These are phyloP conservation scores for Monosporascus sp. DNA, from an alignment of 2,329 filamentous ascomycete species.

Conservation along the genomic window DNA sequence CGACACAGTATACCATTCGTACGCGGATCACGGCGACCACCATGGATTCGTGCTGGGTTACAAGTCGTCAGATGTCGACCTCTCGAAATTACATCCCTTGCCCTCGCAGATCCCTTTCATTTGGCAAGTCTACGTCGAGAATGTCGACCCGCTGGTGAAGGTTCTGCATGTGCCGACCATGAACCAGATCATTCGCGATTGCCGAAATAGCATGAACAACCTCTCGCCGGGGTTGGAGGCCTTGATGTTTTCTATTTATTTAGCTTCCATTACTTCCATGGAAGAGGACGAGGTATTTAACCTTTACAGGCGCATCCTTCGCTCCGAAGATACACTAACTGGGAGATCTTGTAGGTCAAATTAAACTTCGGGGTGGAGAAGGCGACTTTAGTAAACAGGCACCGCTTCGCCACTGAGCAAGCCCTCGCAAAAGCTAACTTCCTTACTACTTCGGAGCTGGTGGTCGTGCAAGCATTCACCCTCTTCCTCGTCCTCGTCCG, in stretches of 20 bases:
- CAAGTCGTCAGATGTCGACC: constrained; percentile 63
- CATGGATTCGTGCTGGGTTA: constrained; percentile 72
- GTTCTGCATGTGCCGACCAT: constrained; percentile 66
- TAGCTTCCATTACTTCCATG: constrained; percentile 53
- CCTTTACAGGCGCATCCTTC: background rate
- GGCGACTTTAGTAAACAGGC: constrained; percentile 38
- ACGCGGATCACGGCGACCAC: constrained; percentile 43
- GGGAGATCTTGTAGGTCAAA: constrained; percentile 37
- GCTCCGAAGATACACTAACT: constrained; percentile 5
- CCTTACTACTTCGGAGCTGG: constrained; percentile 53
- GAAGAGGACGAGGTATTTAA: constrained; percentile 52
- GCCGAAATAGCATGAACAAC: constrained; percentile 53
- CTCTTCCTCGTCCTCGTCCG: constrained; percentile 53
- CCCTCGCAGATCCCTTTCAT: constrained; percentile 61
- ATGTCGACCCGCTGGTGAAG: constrained; percentile 69
- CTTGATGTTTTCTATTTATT: constrained; percentile 60
- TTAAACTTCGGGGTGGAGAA: constrained; percentile 47
- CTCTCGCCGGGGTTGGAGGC: constrained; percentile 55
- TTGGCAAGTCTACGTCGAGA: constrained; percentile 68
- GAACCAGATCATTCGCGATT: constrained; percentile 55
- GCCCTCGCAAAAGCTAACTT: constrained; percentile 59
- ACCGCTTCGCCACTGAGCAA: constrained; percentile 52
- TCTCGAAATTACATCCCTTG: constrained; percentile 59
- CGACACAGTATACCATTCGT: constrained; percentile 30
- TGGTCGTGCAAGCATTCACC: constrained; percentile 57